Evolutionary conservation across 345 rosid species (phyloP).

Genomic region (Populus alba): DNA sequence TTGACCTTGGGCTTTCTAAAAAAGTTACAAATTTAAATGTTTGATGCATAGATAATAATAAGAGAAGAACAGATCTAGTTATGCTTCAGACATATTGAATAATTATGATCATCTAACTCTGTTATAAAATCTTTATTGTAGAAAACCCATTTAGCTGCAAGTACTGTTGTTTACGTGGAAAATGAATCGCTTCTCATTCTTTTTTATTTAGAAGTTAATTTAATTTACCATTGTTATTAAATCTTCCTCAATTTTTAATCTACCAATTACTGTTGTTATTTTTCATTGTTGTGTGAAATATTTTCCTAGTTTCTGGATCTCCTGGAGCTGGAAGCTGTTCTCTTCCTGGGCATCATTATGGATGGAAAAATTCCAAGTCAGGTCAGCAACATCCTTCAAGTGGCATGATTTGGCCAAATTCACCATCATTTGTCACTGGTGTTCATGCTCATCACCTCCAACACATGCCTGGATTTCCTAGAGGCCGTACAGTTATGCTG

Average conservation of each 20-base stretch:
- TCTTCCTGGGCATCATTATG: slow-evolving; percentile 55
- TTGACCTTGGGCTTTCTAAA: too few species aligned
- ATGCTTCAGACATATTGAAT: not conserved
- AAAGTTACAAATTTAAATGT: not conserved
- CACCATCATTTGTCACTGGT: slow-evolving; percentile 66
- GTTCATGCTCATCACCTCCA: slow-evolving; percentile 53
- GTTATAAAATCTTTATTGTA: not conserved
- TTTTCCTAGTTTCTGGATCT: slow-evolving; percentile 60
- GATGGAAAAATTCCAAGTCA: slow-evolving; percentile 42
- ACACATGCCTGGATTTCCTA: slow-evolving; percentile 61
- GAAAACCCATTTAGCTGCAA: not conserved
- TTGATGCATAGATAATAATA: not conserved
- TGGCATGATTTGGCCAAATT: slow-evolving; percentile 78
- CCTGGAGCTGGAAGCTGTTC: slow-evolving; percentile 67
- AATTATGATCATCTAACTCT: not conserved
- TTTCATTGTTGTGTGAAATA: not conserved
- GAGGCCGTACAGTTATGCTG: slow-evolving; percentile 65
- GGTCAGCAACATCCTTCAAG: slow-evolving; percentile 56
- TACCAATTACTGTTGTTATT: not conserved
- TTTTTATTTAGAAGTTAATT: not conserved
- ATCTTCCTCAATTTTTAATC: not conserved
- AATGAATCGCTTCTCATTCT: not conserved
- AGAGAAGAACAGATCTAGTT: not conserved
- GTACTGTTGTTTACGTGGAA: not conserved
- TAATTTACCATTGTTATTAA: not conserved